A percentile compares a stretch with the other conserved stretches of the same genome.
Conservation (phyloP, 139 green algal genomes). For the Bryopsis sp. region DNA sequence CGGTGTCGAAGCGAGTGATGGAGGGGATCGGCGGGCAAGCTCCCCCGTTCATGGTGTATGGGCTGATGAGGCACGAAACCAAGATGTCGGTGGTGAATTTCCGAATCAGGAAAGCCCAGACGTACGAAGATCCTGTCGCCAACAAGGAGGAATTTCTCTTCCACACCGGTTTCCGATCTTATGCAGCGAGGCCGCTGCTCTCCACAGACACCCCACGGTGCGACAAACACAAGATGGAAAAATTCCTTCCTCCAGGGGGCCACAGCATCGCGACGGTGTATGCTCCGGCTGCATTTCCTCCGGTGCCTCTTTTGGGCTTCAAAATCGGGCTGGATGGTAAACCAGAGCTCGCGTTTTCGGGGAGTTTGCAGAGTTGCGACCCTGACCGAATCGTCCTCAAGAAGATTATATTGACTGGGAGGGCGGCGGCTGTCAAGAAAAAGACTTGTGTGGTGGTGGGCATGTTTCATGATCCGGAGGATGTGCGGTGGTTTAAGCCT, state of each 20-base stretch:
- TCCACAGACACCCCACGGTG: conserved; percentile 57
- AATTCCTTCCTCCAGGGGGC: conserved; percentile 62
- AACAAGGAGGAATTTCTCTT: conserved; percentile 84
- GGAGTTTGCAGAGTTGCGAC: conserved; percentile 56
- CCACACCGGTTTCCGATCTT: conserved; percentile 42
- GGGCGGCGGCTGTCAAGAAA: conserved; percentile 77
- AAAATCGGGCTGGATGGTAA: conserved; percentile 27
- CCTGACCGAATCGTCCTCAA: conserved; percentile 85
- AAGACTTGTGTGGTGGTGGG: conserved; percentile 77
- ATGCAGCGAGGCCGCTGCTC: conserved; percentile 48
- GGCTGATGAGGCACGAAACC: conserved; percentile 85
- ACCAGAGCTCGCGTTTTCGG: conserved; percentile 42
- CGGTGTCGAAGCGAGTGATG: background rate
- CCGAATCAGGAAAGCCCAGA: conserved; percentile 49
- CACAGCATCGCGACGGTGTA: conserved; percentile 59
- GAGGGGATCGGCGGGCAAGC: conserved; percentile 8
- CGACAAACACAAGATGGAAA: conserved; percentile 93
- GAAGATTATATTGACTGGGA: conserved; percentile 70
- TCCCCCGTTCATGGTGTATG: conserved; percentile 50
- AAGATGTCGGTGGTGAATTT: conserved; percentile 87
- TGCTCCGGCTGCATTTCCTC: conserved; percentile 74
- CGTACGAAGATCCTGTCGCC: conserved; percentile 43
- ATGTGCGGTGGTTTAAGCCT: conserved; percentile 87
- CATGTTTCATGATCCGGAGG: conserved; percentile 94
- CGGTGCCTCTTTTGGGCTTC: conserved; percentile 85